These are phyloP conservation scores for Endotrypanum monterogeii DNA, from an alignment of 208 protist genomes.

Conservation along the genomic window DNA sequence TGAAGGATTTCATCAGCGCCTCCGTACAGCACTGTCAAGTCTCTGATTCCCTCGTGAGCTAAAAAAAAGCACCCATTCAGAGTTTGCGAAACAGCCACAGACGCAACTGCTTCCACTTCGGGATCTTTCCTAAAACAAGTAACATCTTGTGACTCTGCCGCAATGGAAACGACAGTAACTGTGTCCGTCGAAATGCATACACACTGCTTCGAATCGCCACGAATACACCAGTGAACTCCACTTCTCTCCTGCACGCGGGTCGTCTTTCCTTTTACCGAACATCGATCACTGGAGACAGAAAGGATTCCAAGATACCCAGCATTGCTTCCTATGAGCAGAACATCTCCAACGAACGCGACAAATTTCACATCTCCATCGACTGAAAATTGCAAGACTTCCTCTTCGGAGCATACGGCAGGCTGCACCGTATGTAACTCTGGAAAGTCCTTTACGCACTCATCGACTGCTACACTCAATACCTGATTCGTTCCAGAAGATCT, in stretches of 20 bases:
- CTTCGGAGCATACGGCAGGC: neutral
- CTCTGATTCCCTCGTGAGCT: conserved; percentile 4
- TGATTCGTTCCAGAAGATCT: conserved; percentile 13
- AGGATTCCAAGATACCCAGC: conserved; percentile 25
- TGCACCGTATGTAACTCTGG: neutral
- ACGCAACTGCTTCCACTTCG: neutral
- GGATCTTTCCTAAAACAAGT: neutral
- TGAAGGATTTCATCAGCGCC: neutral
- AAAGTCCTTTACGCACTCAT: conserved; percentile 30
- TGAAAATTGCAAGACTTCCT: conserved; percentile 13
- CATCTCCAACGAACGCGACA: conserved; percentile 28
- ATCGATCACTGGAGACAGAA: conserved; percentile 17
- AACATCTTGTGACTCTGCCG: neutral
- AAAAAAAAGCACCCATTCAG: conserved; percentile 9
- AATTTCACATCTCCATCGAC: conserved; percentile 9
- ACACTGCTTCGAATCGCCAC: neutral
- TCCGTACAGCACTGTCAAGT: conserved; percentile 17
- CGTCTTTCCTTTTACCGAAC: conserved; percentile 4
- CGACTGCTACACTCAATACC: conserved; percentile 34
- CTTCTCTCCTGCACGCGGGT: conserved; percentile 6
- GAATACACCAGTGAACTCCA: conserved; percentile 13
- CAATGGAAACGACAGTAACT: neutral
- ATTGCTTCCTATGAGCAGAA: conserved; percentile 26
- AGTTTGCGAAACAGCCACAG: conserved; percentile 8
- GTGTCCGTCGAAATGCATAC: conserved; percentile 10